Evolutionary conservation across 495 filamentous ascomycete species (phyloP).

Genomic region (Talaromyces adpressus): DNA sequence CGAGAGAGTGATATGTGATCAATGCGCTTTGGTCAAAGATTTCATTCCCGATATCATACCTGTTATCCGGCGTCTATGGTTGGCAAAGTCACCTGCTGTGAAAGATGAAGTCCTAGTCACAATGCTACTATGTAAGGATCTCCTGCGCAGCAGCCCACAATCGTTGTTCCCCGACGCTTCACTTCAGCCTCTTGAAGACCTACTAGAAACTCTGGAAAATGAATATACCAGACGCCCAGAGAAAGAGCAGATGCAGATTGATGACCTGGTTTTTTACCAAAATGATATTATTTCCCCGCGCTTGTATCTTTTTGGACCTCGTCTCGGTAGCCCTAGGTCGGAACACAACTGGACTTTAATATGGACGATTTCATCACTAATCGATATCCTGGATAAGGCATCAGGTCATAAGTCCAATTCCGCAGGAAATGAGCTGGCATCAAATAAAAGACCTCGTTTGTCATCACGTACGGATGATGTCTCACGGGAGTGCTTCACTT

Average conservation of each 20-base stretch:
- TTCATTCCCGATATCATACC: conserved; percentile 57
- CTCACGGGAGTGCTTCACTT: conserved; percentile 50
- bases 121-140: conserved; percentile 51
- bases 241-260: conserved; percentile 66
- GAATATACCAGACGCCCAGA: conserved; percentile 69
- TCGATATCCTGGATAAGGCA: conserved; percentile 24
- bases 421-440: conserved; percentile 14
- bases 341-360: conserved; percentile 43
- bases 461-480: conserved; percentile 52
- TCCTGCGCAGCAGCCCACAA: conserved; percentile 20
- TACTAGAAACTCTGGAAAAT: conserved; percentile 55
- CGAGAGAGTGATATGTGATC: conserved; percentile 56
- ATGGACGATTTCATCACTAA: conserved; percentile 30
- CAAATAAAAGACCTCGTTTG: conserved; percentile 56
- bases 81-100: conserved; percentile 49
- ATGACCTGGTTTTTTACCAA: conserved; percentile 57
- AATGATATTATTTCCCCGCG: conserved; percentile 13
- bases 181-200: conserved; percentile 35
- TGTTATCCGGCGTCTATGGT: conserved; percentile 67
- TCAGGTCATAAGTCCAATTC: conserved; percentile 6
- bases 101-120: conserved; percentile 69
- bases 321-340: conserved; percentile 34
- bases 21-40: conserved; percentile 51
- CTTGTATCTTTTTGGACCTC: conserved; percentile 28
- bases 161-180: conserved; percentile 24